Evolutionary conservation across 2,329 filamentous ascomycete species (phyloP), one percentile per base, ranked within the genome.

Genomic region (Penicillium sp.): DNA sequence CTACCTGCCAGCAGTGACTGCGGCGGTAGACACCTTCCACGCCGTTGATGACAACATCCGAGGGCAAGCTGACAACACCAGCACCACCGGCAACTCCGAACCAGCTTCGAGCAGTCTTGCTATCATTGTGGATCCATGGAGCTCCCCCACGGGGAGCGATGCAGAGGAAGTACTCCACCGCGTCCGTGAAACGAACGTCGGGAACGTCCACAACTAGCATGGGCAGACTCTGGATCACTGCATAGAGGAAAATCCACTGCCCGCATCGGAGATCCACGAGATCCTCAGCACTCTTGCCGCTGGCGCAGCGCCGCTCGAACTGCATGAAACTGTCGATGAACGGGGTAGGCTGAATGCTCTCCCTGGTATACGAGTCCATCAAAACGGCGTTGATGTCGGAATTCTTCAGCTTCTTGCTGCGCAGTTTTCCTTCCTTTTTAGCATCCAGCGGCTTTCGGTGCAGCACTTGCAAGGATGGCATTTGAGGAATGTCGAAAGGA

Each of bases 401-500:
- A 35, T 84, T 79, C 60, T 87, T 85, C 40, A 95, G 68, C 54
- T 79, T 84, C 66, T 78, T 80, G 12, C 74, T 76, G 43, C 80
- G 76, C 37, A 85, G 75, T 57, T 85, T 87, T 22, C 74, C 68
- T 57, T 90, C 84, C 52, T 87, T 84, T 65, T 87, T 90, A 1
- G 76, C 60, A 13, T 85, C 75, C 20, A 86, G 71, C 1, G 73
- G 73, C 29, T 79, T 82, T 27, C 77, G 73, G 39, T 82, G 73
- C 12, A 87, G 73, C 1, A 77, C 70, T 20, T 74, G 72, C 52
- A 93, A 74, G 1, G 74, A 76, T 0, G 90, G 90, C 15, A 93
- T 65, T 48, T 81, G 76, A 2, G 92, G 90, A 3, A 86, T 72
- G 58, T 96, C 90, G 56, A 90, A 96, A 0, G 92, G 90, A 38